Conservation (phyloP, 2,329 filamentous ascomycete genomes). For the Colletotrichum eleusines region DNA sequence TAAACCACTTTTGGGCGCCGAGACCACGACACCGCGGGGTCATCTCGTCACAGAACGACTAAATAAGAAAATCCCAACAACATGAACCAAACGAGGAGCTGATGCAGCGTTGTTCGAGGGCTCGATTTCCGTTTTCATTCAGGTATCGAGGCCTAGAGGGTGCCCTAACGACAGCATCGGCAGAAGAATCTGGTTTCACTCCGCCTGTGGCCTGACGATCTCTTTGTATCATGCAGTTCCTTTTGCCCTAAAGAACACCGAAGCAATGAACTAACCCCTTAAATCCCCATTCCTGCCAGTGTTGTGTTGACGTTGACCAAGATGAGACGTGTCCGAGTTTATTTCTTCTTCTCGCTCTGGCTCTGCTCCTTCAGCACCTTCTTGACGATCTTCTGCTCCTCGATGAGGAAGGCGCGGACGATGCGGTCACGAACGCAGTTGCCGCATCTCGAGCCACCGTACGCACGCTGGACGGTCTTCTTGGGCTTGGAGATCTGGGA, state of each 20-base stretch:
- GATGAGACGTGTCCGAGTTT: conserved; percentile 55
- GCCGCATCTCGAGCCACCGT: conserved; percentile 97
- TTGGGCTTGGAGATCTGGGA: conserved; percentile 96
- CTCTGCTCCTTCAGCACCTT: conserved; percentile 99
- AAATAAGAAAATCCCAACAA: conserved; percentile 21
- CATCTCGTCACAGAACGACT: conserved; percentile 24
- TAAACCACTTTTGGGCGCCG: conserved; percentile 34
- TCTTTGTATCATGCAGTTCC: conserved; percentile 63
- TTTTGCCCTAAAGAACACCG: conserved; percentile 65
- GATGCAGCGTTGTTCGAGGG: conserved; percentile 26
- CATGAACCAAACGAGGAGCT: conserved; percentile 25
- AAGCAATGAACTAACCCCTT: conserved; percentile 62
- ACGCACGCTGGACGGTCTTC: conserved; percentile 99
- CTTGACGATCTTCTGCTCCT: conserved; percentile 99
- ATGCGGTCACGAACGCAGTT: conserved; percentile 99
- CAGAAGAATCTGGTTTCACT: conserved; percentile 51
- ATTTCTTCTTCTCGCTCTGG: conserved; percentile 77
- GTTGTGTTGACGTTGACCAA: conserved; percentile 43
- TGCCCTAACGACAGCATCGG: conserved; percentile 59
- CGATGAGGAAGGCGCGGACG: conserved; percentile 97
- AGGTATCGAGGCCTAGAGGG: conserved; percentile 43
- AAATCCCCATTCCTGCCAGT: conserved; percentile 44
- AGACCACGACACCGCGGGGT: conserved; percentile 27
- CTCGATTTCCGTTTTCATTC: conserved; percentile 44
- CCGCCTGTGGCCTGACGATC: conserved; percentile 44